A percentile compares a stretch with the other conserved stretches of the same genome.
These are phyloP conservation scores for Rhizopogon salebrosus DNA, from an alignment of 768 basidiomycete genomes.

Conservation along the genomic window DNA sequence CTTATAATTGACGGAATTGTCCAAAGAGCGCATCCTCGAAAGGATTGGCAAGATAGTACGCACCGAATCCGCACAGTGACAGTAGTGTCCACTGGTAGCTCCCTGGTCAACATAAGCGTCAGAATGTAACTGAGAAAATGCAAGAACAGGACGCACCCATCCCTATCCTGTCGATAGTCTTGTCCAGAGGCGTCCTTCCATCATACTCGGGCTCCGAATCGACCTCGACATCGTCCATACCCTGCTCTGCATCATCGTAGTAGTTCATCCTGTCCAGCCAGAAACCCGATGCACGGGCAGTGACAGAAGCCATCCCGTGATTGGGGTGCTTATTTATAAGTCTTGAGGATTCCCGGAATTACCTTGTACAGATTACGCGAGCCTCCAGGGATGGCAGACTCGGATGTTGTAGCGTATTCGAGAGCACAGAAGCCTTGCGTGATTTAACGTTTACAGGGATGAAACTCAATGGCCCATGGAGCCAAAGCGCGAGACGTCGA, in stretches of 20 bases:
- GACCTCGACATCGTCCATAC: slow-evolving; percentile 25
- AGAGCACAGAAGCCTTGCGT: not conserved
- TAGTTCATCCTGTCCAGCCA: slow-evolving; percentile 42
- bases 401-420: too few species aligned
- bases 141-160: slow-evolving; percentile 52
- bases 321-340: not conserved
- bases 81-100: slow-evolving; percentile 80
- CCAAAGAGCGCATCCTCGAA: not conserved
- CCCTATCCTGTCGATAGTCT: slow-evolving; percentile 84
- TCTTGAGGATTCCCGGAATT: not conserved
- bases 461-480: not conserved
- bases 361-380: slow-evolving; percentile 2
- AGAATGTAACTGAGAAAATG: not conserved
- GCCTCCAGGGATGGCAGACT: not conserved
- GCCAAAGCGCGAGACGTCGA: too few species aligned
- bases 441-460: not conserved
- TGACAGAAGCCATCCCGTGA: slow-evolving; percentile 34
- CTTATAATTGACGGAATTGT: not conserved
- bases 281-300: slow-evolving; percentile 44
- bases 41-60: slow-evolving; percentile 30
- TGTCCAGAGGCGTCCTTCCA: slow-evolving; percentile 63
- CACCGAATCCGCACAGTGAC: slow-evolving; percentile 86
- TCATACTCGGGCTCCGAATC: slow-evolving; percentile 29
- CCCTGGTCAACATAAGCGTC: slow-evolving; percentile 27
- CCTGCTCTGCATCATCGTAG: slow-evolving; percentile 34